phyloP scores from a whole-genome alignment of 164 flowering plant genomes.

The Cinnamomum chago region DNA sequence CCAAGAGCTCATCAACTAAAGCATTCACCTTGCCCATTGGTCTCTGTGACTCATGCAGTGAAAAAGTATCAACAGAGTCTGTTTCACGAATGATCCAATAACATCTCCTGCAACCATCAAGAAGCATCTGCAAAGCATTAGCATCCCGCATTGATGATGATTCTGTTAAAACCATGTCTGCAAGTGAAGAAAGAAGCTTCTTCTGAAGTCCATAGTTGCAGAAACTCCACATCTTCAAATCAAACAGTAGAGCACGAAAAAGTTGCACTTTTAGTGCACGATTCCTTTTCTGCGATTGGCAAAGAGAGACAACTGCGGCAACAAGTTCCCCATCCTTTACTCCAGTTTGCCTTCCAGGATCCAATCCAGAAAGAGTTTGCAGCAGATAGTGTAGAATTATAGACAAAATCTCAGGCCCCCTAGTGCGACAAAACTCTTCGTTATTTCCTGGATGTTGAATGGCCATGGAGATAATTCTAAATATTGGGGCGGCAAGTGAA shows the following conservation, averaged over 20 bases:
- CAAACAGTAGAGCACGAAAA: constrained; percentile 74
- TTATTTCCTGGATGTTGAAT: constrained; percentile 82
- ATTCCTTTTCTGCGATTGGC: constrained; percentile 81
- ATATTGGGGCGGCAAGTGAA: constrained; percentile 76
- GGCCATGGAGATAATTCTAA: constrained; percentile 78
- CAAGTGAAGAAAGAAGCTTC: constrained; percentile 92
- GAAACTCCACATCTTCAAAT: constrained; percentile 89
- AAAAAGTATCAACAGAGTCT: constrained; percentile 76
- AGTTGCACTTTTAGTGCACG: constrained; percentile 85
- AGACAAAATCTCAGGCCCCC: constrained; percentile 88
- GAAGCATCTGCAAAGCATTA: constrained; percentile 95
- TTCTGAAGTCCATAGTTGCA: constrained; percentile 96
- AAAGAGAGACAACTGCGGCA: constrained; percentile 79
- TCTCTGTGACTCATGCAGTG: constrained; percentile 46
- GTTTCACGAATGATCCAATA: constrained; percentile 85
- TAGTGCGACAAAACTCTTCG: constrained; percentile 73
- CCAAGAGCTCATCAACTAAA: constrained; percentile 90
- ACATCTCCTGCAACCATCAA: constrained; percentile 97
- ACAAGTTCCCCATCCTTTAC: constrained; percentile 93
- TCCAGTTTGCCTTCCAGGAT: constrained; percentile 51
- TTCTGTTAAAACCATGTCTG: constrained; percentile 99
- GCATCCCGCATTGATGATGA: constrained; percentile 93
- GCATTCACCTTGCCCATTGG: constrained; percentile 96
- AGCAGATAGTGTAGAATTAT: constrained; percentile 71
- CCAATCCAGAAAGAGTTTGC: constrained; percentile 65